Conservation (phyloP, 768 basidiomycete genomes). For the Imleria badia region DNA sequence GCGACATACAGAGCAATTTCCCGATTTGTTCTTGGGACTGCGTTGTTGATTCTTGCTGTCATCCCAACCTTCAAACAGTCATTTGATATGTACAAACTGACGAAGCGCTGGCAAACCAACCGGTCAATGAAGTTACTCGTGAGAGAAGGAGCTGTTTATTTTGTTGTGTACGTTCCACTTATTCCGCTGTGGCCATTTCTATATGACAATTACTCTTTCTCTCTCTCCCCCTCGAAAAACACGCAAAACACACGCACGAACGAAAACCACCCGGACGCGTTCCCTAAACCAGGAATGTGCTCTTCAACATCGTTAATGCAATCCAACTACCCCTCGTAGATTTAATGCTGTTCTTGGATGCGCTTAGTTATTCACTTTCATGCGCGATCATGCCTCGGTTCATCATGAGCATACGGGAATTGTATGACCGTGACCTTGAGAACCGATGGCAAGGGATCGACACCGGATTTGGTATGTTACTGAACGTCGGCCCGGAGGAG, state of each 20-base stretch:
- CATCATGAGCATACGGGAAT: slow-evolving; percentile 13
- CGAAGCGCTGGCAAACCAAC: slow-evolving; percentile 10
- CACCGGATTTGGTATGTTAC: slow-evolving; percentile 7
- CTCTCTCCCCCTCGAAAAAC: no score
- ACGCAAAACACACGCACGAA: no score
- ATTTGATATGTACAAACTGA: slow-evolving; percentile 1
- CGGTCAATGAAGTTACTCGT: slow-evolving; percentile 1
- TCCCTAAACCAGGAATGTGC: not conserved
- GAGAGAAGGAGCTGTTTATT: slow-evolving; percentile 13
- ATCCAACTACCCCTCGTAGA: not conserved
- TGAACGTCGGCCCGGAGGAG: not conserved
- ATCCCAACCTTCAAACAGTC: not conserved
- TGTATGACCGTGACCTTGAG: not conserved
- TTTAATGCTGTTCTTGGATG: not conserved
- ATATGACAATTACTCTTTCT: not conserved
- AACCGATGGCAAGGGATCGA: slow-evolving; percentile 5
- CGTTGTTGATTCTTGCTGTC: slow-evolving; percentile 2
- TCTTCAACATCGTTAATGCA: not conserved
- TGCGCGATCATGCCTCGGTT: slow-evolving; percentile 13
- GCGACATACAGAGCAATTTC: slow-evolving; percentile 5
- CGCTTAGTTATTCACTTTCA: not conserved
- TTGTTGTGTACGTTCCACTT: slow-evolving; percentile 6
- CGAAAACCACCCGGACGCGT: not conserved
- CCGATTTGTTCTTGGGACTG: not conserved
- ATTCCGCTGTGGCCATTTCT: not conserved